These are phyloP conservation scores for Puccinia hordei DNA, from an alignment of 1,284 basidiomycete species.

Conservation along the genomic window DNA sequence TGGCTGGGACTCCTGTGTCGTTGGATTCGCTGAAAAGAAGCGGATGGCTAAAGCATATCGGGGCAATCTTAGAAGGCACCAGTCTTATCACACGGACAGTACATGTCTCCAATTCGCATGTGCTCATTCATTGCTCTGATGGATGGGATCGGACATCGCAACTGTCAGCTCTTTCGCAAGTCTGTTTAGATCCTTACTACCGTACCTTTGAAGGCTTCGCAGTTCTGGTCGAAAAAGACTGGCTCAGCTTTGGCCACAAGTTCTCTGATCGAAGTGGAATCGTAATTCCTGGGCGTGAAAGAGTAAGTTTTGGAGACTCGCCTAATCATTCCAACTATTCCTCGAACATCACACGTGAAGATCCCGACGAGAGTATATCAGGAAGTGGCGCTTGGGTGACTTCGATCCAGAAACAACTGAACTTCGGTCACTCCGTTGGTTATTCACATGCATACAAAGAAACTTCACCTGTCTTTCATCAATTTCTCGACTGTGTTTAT, in stretches of 20 bases:
- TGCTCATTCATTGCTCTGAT: slow-evolving; percentile 97
- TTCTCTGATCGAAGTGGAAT: slow-evolving; percentile 90
- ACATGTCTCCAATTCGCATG: slow-evolving; percentile 94
- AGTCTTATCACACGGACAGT: slow-evolving; percentile 84
- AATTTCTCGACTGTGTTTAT: slow-evolving; percentile 90
- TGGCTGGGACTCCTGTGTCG: slow-evolving; percentile 20
- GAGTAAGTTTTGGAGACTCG: slow-evolving; percentile 52
- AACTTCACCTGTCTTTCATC: slow-evolving; percentile 94
- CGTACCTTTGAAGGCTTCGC: slow-evolving; percentile 88
- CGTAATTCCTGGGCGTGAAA: slow-evolving; percentile 74
- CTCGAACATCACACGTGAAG: slow-evolving; percentile 63
- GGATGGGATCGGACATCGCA: slow-evolving; percentile 99
- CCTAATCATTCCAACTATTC: slow-evolving; percentile 41
- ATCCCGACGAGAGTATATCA: slow-evolving; percentile 64
- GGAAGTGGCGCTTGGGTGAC: slow-evolving; percentile 86
- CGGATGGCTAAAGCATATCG: slow-evolving; percentile 89
- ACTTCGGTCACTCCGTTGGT: slow-evolving; percentile 65
- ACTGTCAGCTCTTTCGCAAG: slow-evolving; percentile 81
- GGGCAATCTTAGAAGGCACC: slow-evolving; percentile 84
- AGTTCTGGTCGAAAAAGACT: slow-evolving; percentile 95
- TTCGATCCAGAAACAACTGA: slow-evolving; percentile 83
- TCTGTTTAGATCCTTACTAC: slow-evolving; percentile 94
- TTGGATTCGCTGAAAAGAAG: slow-evolving; percentile 75
- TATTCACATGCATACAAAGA: slow-evolving; percentile 82
- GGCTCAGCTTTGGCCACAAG: slow-evolving; percentile 92